Evolutionary conservation across 2,329 filamentous ascomycete species (phyloP), one percentile per base, ranked within the genome.

Genomic region (Diaporthe sp.): DNA sequence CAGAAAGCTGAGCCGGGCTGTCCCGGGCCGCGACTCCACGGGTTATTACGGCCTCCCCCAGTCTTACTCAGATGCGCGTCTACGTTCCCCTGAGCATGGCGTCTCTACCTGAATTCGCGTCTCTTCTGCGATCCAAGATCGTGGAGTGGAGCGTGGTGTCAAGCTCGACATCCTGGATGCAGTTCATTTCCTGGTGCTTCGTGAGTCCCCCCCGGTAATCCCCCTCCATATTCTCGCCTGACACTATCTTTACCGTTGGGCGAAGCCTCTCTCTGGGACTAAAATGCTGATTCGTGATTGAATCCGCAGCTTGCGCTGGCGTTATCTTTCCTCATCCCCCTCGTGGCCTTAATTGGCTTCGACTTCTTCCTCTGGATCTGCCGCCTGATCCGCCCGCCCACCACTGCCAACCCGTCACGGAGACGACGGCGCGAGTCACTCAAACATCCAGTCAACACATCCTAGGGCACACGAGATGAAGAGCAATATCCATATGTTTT

Each of bases 321-420:
- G 47, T 79, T 89, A 0, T 80, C 86, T 13, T 84, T 88, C 56
- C 82, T 86, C 55, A 74, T 87, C 0, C 89, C 89, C 2, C 80
- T 89, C 39, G 73, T 85, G 39, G 79, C 84, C n/a, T 80, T 90
- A 39, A 83, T 91, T 73, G 75, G 84, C 39, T 85, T 89, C 77
- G 89, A 91, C 78, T 79, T 91, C 65, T 79, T 81, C 35, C 82
- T 91, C 39, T 91, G 88, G 88, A 76, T 88, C 53, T 90, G 86
- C 85, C 85, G 89, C 77, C 82, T 86, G 13, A 79, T 79, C 73
- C 80, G 78, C 50, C 75, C 81, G 72, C 71, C 69, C 2, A 59
- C 37, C 22, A 55, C 65, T 22, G 30, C 66, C 19, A 71, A 58
- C 27, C 75, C 72, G 50, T 71, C 77, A 53, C 76, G 70, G 51